Evolutionary conservation across 306 rosid genomes (phyloP), one percentile per base, ranked within the genome.

Genomic region (Sicyos baderoa): DNA sequence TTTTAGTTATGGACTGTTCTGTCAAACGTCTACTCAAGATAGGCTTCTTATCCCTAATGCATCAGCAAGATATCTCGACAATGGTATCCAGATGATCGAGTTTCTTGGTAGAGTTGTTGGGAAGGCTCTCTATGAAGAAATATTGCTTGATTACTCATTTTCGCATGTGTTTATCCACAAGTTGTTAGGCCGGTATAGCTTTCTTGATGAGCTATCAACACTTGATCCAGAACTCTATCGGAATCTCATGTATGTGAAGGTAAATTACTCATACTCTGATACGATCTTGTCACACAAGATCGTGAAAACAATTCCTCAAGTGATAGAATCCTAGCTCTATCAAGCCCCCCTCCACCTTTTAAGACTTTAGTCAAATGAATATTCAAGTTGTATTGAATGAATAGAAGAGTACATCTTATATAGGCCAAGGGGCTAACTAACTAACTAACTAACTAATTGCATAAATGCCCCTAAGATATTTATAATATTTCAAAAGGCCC

Each of bases 21-120:
- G 87, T 76, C 99, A 90, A 82, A 87, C 98, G 73, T 88, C 97
- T 70, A 83, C 87, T 75, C 87, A 95, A 22, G 95, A 88, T 66
- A 86, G 94, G 72, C 93, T 87, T 80, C 83, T 93, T 53, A 84
- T 87, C 73, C 98, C 97, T 45, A 86, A 83, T 78, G 52, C 86
- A 65, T 86, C 98, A 25, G 98, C 98, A 68, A 89, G 88, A 84
- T 83, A 79, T 79, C 79, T 89, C 72, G 97, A 88, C 59, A 93
- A 86, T 75, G 98, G 97, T 78, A 80, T 89, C 83, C 97, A 84
- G 80, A 89, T 93, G 96, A 93, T 93, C 79, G 98, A 93, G 75
- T 93, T 89, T 85, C 94, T 93, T 66, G 98, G 98, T 81, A 84
- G 97, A 84, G 86, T 93, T 63, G 98, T 93, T 52, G 98, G 97